Percentiles rank a stretch among this genome's conserved stretches.
Conservation (phyloP, 352 stramenopile species). For the Elongisporangium prolatum region DNA sequence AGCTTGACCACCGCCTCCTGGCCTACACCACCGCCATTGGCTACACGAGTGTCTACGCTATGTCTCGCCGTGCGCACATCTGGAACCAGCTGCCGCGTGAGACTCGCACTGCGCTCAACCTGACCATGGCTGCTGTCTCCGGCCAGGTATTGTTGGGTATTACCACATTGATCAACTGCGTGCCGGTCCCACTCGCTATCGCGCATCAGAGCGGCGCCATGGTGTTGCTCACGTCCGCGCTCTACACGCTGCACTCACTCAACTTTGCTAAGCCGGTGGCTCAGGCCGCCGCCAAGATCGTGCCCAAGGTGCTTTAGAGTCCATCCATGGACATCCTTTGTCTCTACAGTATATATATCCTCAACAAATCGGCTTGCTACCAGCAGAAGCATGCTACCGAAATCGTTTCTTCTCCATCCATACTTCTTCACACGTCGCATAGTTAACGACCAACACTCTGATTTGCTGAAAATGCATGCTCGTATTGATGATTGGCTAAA, state of each 20-base stretch:
- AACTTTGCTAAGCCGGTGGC: constrained; percentile 70
- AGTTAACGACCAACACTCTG: neutral
- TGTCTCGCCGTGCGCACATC: constrained; percentile 64
- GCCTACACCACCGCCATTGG: constrained; percentile 86
- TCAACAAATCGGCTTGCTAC: neutral
- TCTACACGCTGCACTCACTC: constrained; percentile 91
- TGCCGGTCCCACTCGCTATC: constrained; percentile 93
- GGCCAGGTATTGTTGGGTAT: constrained; percentile 94
- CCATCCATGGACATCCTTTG: neutral
- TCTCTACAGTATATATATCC: neutral
- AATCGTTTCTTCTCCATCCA: neutral
- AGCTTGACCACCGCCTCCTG: constrained; percentile 97
- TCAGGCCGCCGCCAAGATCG: constrained; percentile 31
- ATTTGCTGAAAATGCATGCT: neutral
- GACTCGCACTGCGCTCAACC: constrained; percentile 72
- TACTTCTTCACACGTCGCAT: neutral
- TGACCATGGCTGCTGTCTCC: constrained; percentile 65
- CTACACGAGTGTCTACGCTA: constrained; percentile 62
- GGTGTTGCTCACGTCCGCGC: constrained; percentile 89
- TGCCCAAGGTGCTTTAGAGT: constrained; percentile 27
- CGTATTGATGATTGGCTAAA: neutral
- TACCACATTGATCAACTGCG: constrained; percentile 95
- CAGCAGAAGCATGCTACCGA: neutral
- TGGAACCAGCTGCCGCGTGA: constrained; percentile 85
- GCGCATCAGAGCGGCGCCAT: constrained; percentile 96